A percentile compares a stretch with the other conserved stretches of the same genome.
Evolutionary conservation across 2,329 filamentous ascomycete genomes (phyloP).

Genomic region (Elsinoe batatas): DNA sequence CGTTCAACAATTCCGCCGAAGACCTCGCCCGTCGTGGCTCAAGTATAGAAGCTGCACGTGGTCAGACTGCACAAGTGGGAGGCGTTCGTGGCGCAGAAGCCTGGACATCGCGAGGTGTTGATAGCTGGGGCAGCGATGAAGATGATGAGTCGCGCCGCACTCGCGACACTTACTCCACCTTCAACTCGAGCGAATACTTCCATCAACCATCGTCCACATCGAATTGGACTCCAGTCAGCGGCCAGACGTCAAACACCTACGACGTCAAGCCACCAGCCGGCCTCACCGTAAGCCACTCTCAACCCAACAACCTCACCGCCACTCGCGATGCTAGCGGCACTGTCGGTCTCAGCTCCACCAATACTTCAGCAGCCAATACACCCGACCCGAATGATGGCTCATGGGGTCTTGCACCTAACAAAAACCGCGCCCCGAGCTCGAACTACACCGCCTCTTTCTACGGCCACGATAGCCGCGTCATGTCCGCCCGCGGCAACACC

Average conservation of each 20-base stretch:
- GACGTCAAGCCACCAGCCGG: conserved; percentile 8
- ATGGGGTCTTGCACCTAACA: conserved; percentile 8
- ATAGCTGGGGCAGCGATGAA: conserved; percentile 24
- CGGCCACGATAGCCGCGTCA: conserved; percentile 20
- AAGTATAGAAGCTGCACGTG: conserved; percentile 22
- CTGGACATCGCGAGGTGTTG: conserved; percentile 19
- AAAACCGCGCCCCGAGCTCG: conserved; percentile 13
- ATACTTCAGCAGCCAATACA: conserved; percentile 34
- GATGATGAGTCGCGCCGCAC: conserved; percentile 23
- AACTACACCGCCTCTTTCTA: conserved; percentile 13
- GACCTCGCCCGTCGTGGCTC: conserved; percentile 27
- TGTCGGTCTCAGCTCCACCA: conserved; percentile 11
- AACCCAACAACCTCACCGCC: conserved; percentile 34
- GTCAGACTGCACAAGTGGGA: conserved; percentile 24
- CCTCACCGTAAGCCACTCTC: not conserved
- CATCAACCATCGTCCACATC: conserved; percentile 20
- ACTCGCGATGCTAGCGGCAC: conserved; percentile 39
- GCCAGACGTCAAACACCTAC: conserved; percentile 1
- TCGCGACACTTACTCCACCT: conserved; percentile 16
- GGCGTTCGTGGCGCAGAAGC: conserved; percentile 18
- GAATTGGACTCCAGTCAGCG: conserved; percentile 28
- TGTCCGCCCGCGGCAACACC: conserved; percentile 42
- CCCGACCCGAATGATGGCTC: conserved; percentile 14
- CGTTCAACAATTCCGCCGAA: conserved; percentile 49
- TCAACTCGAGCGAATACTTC: conserved; percentile 14